Base-by-base conservation (phyloP, 768 basidiomycete species). In the Tremella yokohamensis region DNA sequence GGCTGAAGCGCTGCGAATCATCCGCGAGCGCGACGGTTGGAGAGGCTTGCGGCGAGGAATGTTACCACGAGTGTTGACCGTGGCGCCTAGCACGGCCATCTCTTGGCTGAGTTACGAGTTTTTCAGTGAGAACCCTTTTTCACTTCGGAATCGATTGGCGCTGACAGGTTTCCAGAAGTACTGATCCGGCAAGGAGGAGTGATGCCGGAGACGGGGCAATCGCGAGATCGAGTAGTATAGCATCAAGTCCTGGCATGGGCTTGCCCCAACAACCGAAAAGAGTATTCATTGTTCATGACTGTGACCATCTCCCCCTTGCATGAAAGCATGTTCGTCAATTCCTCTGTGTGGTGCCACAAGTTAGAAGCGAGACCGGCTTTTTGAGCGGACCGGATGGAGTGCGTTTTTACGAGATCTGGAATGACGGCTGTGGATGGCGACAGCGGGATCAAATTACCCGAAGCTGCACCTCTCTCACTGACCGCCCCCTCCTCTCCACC, bases 81-180 rank as follows among this genome's bases (percentile, higher is more conserved):
- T 88, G 69, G 89, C 97, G 85, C 96, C 96, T 6, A 92, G 89
- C 73, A 96, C 94, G 53, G 96, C 96, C 9, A 81, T 99, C 49
- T 94, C 89, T 78, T 99, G 94, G 96, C 80, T 93, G 75, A 93
- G 91, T 53, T 93, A 97, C 72, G 93, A 97, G 78, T 96, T 94
- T 79, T 96, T 96, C 83, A 96, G 92, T 94, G 75, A 79, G 92
- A 85, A 13, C 37, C 24, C 11, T 22, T 44, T 18, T 20, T 16
- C 1, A 39, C 47, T 34, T 3, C 38, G 29, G 16, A 37, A 19
- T 50, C 16, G 16, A n/a, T 9, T 6, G 37, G 12, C 49, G 19
- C 19, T 20, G 24, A 20, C 25, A n/a, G n/a, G n/a, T 49, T 7
- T 49, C 19, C 62, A 72, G 70, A 72, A 54, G 70, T 72, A 15